phyloP scores from a whole-genome alignment of 306 rosid species.

The apple (Malus domestica) region DNA sequence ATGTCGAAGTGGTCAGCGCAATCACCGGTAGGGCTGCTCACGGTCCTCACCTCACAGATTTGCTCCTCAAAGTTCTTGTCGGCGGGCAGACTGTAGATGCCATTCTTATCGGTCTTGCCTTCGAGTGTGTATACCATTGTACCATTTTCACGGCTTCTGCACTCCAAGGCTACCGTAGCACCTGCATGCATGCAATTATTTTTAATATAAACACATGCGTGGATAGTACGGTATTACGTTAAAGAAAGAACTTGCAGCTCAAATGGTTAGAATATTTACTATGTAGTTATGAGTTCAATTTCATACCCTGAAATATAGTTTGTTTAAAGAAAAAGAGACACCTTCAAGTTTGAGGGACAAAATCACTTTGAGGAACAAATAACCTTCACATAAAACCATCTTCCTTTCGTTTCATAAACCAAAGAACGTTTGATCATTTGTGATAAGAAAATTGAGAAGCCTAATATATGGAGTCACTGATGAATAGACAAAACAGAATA shows the following conservation, averaged over 20 bases:
- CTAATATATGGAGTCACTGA: not conserved
- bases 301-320: not conserved
- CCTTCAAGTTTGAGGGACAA: not conserved
- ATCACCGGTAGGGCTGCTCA: not conserved
- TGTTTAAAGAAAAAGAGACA: not conserved
- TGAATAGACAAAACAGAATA: not conserved
- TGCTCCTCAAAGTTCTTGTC: conserved; percentile 38
- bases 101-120: conserved; percentile 10
- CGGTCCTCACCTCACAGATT: conserved; percentile 18
- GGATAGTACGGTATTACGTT: not conserved
- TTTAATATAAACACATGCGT: not conserved
- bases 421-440: not conserved
- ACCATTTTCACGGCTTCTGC: not conserved
- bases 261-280: too few relatives aligned
- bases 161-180: conserved; percentile 18
- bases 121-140: not conserved
- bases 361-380: not conserved
- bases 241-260: too few relatives aligned
- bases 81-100: conserved; percentile 13
- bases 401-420: not conserved
- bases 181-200: conserved; percentile 14
- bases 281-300: not conserved
- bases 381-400: not conserved
- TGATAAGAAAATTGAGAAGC: not conserved
- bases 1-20: conserved; percentile 15